Base-by-base conservation (phyloP, 805 yeast genomes). In the Kregervanrija fluxuum region DNA sequence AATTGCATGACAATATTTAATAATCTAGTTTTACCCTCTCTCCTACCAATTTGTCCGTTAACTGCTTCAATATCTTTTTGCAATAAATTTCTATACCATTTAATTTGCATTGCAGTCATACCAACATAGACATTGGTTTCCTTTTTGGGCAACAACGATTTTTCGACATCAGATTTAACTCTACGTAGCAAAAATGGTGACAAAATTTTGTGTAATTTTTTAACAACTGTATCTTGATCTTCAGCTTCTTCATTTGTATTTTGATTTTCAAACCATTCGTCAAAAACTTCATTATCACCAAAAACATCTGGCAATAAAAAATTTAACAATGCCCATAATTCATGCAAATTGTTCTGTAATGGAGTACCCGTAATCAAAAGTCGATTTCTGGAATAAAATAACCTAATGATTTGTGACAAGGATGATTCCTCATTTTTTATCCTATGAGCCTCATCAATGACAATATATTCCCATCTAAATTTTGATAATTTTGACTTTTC, bases 21-120 rank as follows among this genome's bases (percentile, higher is more conserved):
- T 49, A 93, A 69, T 45, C 98, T 73, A 1, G 97, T 89, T 59
- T 91, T 91, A 6, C 91, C 89, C 61, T 91, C 98, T 46, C 95
- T 74, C 63, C 88, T 89, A 2, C 96, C 96, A n/a, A 85, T 83
- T 3, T 83, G 95, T 35, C 98, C 98, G 64, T 91, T 91, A 8
- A 91, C 96, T 0, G 97, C 97, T 61, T 87, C 96, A 43, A 91
- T 86, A 57, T 91, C 97, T 57, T 89, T 91, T 60, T 90, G 96
- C 45, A 93, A 67, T 44, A 91, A 68, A 50, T 82, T 82, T 61
- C 83, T 83, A 64, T 91, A 91, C 98, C 98, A 91, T 57, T 79
- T 77, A 28, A 82, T 69, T 67, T 91, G 98, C 98, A 91, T 91
- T 30, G 85, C 89, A 0, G 95, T 80, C 97, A 91, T 89, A 10